These are phyloP conservation scores for Fusarium veterinarium DNA, from an alignment of 2,329 filamentous ascomycete genomes.

Conservation along the genomic window DNA sequence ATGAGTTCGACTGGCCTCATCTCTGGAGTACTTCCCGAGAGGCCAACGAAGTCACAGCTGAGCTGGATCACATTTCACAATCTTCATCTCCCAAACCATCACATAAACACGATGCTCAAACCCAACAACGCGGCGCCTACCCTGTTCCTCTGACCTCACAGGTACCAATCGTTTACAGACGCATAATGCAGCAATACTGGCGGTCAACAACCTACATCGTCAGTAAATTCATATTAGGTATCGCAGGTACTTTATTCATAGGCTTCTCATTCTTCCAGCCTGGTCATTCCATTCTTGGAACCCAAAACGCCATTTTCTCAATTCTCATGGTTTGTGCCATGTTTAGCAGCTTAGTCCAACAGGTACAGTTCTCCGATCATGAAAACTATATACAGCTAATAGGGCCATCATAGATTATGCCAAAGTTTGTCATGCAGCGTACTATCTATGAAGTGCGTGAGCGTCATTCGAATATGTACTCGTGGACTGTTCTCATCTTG, in stretches of 20 bases:
- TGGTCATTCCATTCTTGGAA: slow-evolving; percentile 70
- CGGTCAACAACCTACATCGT: slow-evolving; percentile 83
- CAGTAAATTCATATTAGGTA: slow-evolving; percentile 72
- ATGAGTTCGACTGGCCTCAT: not conserved
- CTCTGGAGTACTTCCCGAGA: not conserved
- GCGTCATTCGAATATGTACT: slow-evolving; percentile 78
- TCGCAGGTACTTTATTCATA: slow-evolving; percentile 75
- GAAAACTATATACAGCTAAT: slow-evolving; percentile 2
- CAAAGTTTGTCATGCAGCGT: slow-evolving; percentile 79
- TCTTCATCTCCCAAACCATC: not conserved
- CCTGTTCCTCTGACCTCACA: slow-evolving; percentile 57
- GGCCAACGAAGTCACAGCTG: not conserved
- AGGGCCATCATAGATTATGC: slow-evolving; percentile 67
- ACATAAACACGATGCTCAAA: not conserved
- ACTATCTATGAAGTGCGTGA: slow-evolving; percentile 82
- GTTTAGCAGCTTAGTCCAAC: slow-evolving; percentile 77
- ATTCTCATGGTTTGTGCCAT: slow-evolving; percentile 82
- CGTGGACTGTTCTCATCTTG: slow-evolving; percentile 78
- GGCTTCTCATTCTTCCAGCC: slow-evolving; percentile 76
- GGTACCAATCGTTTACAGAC: slow-evolving; percentile 70
- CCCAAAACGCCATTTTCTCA: slow-evolving; percentile 79
- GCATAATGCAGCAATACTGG: slow-evolving; percentile 88
- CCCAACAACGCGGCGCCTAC: not conserved
- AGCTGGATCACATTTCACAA: not conserved
- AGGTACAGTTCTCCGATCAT: slow-evolving; percentile 48